Conservation (phyloP, 805 yeast species). For the Starmerella stigmatis region DNA sequence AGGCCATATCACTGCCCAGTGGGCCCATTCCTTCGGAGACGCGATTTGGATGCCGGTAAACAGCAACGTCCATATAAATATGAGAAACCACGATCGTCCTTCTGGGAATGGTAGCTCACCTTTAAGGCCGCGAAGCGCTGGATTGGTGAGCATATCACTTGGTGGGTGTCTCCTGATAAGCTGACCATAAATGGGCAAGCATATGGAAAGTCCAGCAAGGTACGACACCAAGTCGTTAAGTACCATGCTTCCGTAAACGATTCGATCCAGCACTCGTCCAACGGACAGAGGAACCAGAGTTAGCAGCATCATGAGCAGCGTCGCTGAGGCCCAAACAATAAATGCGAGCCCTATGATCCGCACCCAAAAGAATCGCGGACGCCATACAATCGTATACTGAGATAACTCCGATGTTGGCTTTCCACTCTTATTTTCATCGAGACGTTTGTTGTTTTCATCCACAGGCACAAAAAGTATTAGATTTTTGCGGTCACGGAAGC, state of each 20-base stretch:
- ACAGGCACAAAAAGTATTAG: conserved; percentile 71
- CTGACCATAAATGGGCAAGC: conserved; percentile 11
- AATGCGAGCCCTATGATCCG: conserved; percentile 45
- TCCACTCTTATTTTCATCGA: conserved; percentile 35
- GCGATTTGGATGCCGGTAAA: conserved; percentile 1
- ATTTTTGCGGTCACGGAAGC: conserved; percentile 52
- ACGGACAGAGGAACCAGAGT: conserved; percentile 17
- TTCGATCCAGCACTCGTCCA: conserved; percentile 15
- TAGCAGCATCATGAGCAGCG: conserved; percentile 1
- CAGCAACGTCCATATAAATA: conserved; percentile 1
- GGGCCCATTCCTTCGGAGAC: neutral
- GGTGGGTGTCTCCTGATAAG: conserved; percentile 3
- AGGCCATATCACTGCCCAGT: conserved; percentile 2
- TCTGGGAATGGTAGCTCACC: conserved; percentile 7
- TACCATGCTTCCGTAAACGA: neutral
- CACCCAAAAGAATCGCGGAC: conserved; percentile 65
- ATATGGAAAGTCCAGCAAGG: conserved; percentile 7
- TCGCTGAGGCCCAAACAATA: conserved; percentile 35
- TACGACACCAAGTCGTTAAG: conserved; percentile 14
- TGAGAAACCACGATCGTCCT: neutral
- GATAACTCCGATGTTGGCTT: conserved; percentile 35
- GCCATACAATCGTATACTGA: conserved; percentile 64
- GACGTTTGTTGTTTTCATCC: conserved; percentile 50
- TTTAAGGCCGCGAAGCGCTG: neutral
- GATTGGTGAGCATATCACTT: conserved; percentile 3